phyloP scores from a whole-genome alignment of 73 alveolate genomes.

The Paramecium primaurelia region DNA sequence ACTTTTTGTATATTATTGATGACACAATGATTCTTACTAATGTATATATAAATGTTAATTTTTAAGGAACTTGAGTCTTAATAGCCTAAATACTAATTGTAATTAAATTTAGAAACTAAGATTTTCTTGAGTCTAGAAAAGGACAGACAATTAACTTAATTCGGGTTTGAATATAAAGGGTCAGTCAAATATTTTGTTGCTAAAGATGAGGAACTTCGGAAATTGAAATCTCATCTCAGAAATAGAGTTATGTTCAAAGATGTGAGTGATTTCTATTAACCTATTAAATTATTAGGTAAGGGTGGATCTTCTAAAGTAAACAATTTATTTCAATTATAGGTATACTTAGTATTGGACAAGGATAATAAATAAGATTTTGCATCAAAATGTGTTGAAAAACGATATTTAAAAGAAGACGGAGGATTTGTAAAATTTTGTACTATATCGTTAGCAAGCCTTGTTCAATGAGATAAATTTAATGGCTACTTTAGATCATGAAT shows the following conservation, averaged over 20 bases:
- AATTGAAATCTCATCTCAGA: neutral
- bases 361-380: neutral
- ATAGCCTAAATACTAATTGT: neutral
- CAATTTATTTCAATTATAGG: neutral
- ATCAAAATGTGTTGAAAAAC: conserved; percentile 16
- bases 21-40: neutral
- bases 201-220: neutral
- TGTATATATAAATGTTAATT: neutral
- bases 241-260: conserved; percentile 9
- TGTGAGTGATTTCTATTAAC: neutral
- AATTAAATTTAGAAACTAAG: neutral
- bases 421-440: neutral
- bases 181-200: neutral
- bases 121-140: neutral
- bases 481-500: neutral
- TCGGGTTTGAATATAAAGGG: conserved; percentile 26
- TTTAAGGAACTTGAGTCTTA: neutral
- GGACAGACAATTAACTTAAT: neutral
- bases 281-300: neutral
- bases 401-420: neutral
- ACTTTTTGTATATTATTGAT: neutral
- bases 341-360: neutral
- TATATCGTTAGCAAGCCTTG: neutral
- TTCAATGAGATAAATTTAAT: neutral
- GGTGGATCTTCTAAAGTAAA: conserved; percentile 15